A percentile compares a stretch with the other conserved stretches of the same genome.
Evolutionary conservation across 306 rosid genomes (phyloP).

Genomic region (Urtica urens): DNA sequence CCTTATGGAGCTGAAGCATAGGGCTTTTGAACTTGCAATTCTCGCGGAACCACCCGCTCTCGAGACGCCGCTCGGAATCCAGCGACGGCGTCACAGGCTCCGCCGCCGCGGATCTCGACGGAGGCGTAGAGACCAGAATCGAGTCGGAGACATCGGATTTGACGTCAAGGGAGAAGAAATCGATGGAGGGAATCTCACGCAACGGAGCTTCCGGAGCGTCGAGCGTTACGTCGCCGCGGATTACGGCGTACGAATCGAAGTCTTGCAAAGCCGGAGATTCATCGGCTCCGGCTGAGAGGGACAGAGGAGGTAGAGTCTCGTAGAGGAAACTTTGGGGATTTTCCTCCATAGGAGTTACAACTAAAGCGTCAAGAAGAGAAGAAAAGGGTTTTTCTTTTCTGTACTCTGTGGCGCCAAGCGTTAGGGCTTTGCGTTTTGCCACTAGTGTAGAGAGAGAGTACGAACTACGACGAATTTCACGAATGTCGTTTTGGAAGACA

Average conservation of each 20-base stretch:
- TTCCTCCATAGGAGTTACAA: slow-evolving; percentile 25
- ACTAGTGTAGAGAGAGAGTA: too few relatives aligned
- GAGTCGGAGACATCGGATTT: slow-evolving; percentile 20
- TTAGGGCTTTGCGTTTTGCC: too few relatives aligned
- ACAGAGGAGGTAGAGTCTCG: slow-evolving; percentile 43
- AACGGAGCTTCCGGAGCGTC: slow-evolving; percentile 18
- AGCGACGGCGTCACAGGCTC: slow-evolving; percentile 40
- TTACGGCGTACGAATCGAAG: slow-evolving; percentile 40
- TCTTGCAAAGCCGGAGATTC: slow-evolving; percentile 27
- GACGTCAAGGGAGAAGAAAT: slow-evolving; percentile 72
- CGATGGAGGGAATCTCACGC: slow-evolving; percentile 27
- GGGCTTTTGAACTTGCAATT: slow-evolving; percentile 65
- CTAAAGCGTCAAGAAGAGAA: background rate
- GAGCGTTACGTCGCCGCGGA: slow-evolving; percentile 62
- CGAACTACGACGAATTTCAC: too few relatives aligned
- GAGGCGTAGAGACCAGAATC: slow-evolving; percentile 11
- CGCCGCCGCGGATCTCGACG: slow-evolving; percentile 2
- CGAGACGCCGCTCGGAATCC: slow-evolving; percentile 52
- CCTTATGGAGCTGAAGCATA: slow-evolving; percentile 95
- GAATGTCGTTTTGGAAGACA: too few relatives aligned
- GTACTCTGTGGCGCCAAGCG: too few relatives aligned
- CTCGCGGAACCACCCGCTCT: slow-evolving; percentile 77
- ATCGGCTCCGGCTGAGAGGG: slow-evolving; percentile 19
- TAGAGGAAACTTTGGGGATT: slow-evolving; percentile 30
- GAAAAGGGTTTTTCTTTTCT: background rate